Evolutionary conservation across 257 asterid genomes (phyloP).

Genomic region (Henckelia pumila): DNA sequence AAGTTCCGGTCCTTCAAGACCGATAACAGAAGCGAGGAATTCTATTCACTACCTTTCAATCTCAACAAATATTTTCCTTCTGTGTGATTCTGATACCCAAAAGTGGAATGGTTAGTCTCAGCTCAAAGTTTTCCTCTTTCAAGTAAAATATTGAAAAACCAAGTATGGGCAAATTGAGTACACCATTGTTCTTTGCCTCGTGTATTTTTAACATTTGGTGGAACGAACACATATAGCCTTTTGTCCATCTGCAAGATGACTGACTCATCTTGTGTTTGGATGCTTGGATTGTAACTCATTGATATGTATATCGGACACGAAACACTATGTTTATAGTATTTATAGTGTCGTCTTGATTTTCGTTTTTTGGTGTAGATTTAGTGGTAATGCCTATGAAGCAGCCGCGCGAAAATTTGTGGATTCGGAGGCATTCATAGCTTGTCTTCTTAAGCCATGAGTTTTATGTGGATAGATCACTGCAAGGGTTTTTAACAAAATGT

Average conservation of each 20-base stretch:
- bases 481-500: too few relatives aligned
- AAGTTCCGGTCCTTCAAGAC: conserved; percentile 64
- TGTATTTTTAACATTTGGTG: conserved; percentile 30
- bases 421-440: too few relatives aligned
- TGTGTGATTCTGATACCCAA: conserved; percentile 36
- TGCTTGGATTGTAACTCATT: neutral
- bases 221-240: conserved; percentile 38
- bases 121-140: conserved; percentile 17
- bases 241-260: conserved; percentile 27
- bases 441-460: too few relatives aligned
- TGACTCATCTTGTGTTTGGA: neutral
- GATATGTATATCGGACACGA: too few relatives aligned
- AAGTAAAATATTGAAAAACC: conserved; percentile 6
- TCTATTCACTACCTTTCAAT: conserved; percentile 81
- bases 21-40: conserved; percentile 75
- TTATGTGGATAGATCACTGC: too few relatives aligned
- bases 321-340: neutral
- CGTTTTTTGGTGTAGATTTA: neutral
- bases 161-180: conserved; percentile 19
- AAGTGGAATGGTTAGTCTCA: conserved; percentile 23
- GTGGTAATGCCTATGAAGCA: too few relatives aligned
- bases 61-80: conserved; percentile 94
- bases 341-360: neutral
- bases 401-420: too few relatives aligned
- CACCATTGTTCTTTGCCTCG: conserved; percentile 29